phyloP scores from a whole-genome alignment of 306 rosid species.

The Cucurbita ficifolia region DNA sequence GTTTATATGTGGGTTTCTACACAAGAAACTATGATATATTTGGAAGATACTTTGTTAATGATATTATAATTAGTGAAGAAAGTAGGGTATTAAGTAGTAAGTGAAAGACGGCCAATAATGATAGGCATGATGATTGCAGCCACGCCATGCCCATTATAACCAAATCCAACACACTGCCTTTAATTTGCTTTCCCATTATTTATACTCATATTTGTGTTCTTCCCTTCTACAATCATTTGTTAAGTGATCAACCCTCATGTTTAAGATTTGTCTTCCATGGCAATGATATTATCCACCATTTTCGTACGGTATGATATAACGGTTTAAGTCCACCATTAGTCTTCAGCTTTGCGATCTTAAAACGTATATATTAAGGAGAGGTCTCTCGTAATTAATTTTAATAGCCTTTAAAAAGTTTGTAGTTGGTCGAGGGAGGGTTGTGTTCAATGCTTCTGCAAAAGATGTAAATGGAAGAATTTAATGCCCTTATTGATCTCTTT shows the following conservation, averaged over 20 bases:
- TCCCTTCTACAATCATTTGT: background rate
- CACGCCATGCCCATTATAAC: background rate
- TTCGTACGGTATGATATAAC: no score
- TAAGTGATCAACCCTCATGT: no score
- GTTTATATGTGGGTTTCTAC: background rate
- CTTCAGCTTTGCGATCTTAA: no score
- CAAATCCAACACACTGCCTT: background rate
- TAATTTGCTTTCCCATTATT: background rate
- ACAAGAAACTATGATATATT: background rate
- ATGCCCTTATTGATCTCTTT: background rate
- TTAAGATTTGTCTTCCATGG: no score
- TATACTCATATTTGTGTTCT: background rate
- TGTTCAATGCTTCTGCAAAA: background rate
- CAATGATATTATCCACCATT: no score
- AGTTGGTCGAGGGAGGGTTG: background rate
- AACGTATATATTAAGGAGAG: no score
- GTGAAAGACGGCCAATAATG: background rate
- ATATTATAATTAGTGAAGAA: background rate
- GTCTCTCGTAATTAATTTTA: no score
- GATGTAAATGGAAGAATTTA: background rate
- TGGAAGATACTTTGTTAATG: background rate
- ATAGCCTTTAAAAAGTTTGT: background rate
- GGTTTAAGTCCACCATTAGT: no score
- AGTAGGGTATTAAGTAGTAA: background rate
- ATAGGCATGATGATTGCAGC: conserved; percentile 1